Evolutionary conservation across 2,329 filamentous ascomycete genomes (phyloP).

Genomic region (Diaporthe sp.): DNA sequence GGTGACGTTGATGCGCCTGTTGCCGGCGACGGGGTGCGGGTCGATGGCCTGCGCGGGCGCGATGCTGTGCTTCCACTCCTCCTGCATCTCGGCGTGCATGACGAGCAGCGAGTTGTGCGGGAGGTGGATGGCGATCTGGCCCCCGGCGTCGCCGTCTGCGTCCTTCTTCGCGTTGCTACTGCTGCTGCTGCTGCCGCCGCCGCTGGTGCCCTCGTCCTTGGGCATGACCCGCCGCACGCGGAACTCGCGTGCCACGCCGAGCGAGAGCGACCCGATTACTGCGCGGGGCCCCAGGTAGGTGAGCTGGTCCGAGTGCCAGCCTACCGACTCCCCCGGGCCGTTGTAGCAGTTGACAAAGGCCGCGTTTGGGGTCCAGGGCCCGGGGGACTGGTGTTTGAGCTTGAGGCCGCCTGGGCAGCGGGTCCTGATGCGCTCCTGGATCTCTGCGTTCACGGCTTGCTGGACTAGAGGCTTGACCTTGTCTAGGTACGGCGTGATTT

Average conservation of each 20-base stretch:
- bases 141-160: constrained; percentile 71
- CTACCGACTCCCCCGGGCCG: constrained; percentile 85
- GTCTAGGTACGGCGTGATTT: constrained; percentile 81
- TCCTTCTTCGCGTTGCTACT: constrained; percentile 49
- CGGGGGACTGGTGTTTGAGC: constrained; percentile 81
- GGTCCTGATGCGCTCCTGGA: constrained; percentile 77
- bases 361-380: constrained; percentile 86
- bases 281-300: constrained; percentile 93
- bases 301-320: constrained; percentile 92
- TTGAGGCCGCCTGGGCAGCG: constrained; percentile 80
- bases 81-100: constrained; percentile 99
- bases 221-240: constrained; percentile 81
- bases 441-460: constrained; percentile 81
- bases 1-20: constrained; percentile 90
- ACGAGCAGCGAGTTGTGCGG: constrained; percentile 94
- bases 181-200: constrained; percentile 38
- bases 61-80: constrained; percentile 95
- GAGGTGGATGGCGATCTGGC: constrained; percentile 92
- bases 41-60: constrained; percentile 81
- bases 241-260: constrained; percentile 95
- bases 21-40: constrained; percentile 86
- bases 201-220: constrained; percentile 70
- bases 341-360: constrained; percentile 96
- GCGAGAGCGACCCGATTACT: constrained; percentile 89
- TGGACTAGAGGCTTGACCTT: constrained; percentile 79